Conservation (phyloP, 2,329 filamentous ascomycete species). For the Alternaria conjuncta region DNA sequence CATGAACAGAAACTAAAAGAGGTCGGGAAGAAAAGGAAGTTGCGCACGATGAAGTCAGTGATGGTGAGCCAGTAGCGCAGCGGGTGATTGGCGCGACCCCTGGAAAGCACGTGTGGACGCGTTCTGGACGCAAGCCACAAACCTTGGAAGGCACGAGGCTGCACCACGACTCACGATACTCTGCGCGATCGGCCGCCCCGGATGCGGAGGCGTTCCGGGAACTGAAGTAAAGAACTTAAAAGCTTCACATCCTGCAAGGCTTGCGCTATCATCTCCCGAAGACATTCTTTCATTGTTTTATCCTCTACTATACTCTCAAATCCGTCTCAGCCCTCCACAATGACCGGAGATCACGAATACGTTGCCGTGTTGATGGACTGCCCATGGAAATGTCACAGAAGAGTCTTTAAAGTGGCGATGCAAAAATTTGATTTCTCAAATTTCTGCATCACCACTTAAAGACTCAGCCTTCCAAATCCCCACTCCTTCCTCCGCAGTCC, state of each 20-base stretch:
- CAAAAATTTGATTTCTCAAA: not conserved
- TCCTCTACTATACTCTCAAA: not conserved
- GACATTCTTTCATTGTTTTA: not conserved
- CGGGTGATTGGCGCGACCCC: not conserved
- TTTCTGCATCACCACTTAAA: not conserved
- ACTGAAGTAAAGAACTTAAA: not conserved
- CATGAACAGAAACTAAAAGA: not conserved
- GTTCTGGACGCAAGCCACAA: not conserved
- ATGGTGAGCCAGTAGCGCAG: too few relatives aligned
- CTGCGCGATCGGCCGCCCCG: not conserved
- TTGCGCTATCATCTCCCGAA: not conserved
- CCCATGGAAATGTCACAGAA: not conserved
- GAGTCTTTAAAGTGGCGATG: not conserved
- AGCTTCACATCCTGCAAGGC: fast-evolving
- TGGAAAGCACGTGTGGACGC: not conserved
- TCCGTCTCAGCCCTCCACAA: not conserved
- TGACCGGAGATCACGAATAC: not conserved
- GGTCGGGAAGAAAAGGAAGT: not conserved
- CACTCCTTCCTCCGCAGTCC: not conserved
- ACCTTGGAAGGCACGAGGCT: not conserved
- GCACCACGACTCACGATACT: not conserved
- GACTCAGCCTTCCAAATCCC: not conserved
- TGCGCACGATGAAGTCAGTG: not conserved
- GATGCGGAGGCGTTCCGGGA: not conserved
- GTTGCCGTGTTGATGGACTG: not conserved